phyloP scores from a whole-genome alignment of 2,329 filamentous ascomycete species.

The Polychaeton citri region DNA sequence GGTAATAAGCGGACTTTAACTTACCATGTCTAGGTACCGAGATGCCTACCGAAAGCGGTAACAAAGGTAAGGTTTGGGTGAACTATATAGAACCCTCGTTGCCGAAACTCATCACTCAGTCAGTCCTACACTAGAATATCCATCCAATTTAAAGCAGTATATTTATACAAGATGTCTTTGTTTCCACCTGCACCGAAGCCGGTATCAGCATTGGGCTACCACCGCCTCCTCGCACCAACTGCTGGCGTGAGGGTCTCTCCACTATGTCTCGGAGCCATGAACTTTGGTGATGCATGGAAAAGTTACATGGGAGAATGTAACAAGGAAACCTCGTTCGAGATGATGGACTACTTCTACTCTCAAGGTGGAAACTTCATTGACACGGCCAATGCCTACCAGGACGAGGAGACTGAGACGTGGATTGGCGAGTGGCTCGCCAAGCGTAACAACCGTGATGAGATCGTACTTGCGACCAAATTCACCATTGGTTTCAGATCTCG shows the following conservation, averaged over 20 bases:
- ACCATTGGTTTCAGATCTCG: conserved; percentile 14
- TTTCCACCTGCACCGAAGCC: neutral
- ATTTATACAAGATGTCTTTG: too few relatives aligned
- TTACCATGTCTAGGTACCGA: too few relatives aligned
- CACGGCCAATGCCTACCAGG: conserved; percentile 36
- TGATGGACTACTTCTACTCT: conserved; percentile 35
- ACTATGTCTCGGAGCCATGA: conserved; percentile 41
- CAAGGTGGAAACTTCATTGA: conserved; percentile 41
- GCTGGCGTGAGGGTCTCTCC: conserved; percentile 38
- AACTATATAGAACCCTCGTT: too few relatives aligned
- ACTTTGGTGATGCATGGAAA: conserved; percentile 38
- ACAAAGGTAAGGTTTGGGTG: too few relatives aligned
- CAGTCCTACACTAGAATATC: too few relatives aligned
- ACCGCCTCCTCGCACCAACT: conserved; percentile 36
- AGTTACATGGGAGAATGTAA: conserved; percentile 11
- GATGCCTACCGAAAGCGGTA: too few relatives aligned
- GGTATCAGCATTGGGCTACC: conserved; percentile 8
- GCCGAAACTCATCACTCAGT: too few relatives aligned
- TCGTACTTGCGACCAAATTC: conserved; percentile 44
- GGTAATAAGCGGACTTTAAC: too few relatives aligned
- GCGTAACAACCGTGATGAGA: conserved; percentile 33
- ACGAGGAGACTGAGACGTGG: conserved; percentile 34
- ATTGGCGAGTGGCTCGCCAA: conserved; percentile 39
- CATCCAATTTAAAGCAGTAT: too few relatives aligned
- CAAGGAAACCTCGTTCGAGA: conserved; percentile 27